These are phyloP conservation scores for Agaricales sp. DNA, from an alignment of 1,284 basidiomycete species.

Conservation along the genomic window DNA sequence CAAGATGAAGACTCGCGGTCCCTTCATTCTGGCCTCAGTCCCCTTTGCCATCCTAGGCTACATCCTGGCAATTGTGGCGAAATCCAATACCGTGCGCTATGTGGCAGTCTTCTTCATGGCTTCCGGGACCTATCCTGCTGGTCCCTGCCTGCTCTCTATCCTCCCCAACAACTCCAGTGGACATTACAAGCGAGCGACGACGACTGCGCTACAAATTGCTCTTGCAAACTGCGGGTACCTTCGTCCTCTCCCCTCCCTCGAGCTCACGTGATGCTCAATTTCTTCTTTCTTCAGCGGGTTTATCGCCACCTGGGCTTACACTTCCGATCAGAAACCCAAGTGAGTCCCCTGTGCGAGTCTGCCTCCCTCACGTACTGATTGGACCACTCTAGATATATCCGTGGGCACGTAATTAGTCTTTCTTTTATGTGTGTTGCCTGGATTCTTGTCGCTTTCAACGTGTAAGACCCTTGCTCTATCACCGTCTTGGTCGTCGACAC, in stretches of 20 bases:
- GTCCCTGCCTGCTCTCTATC: slow-evolving; percentile 48
- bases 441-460: slow-evolving; percentile 39
- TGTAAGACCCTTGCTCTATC: slow-evolving; percentile 29
- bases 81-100: slow-evolving; percentile 36
- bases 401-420: slow-evolving; percentile 44
- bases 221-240: slow-evolving; percentile 42
- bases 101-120: slow-evolving; percentile 50
- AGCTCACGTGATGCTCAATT: no score
- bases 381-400: slow-evolving; percentile 44
- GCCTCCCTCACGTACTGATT: not conserved
- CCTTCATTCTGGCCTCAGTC: slow-evolving; percentile 47
- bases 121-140: slow-evolving; percentile 45
- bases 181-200: slow-evolving; percentile 54
- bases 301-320: slow-evolving; percentile 51
- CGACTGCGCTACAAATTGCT: slow-evolving; percentile 45
- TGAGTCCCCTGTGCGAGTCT: slow-evolving; percentile 15
- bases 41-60: slow-evolving; percentile 48
- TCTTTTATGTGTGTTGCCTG: slow-evolving; percentile 41
- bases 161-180: slow-evolving; percentile 52
- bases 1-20: slow-evolving; percentile 42
- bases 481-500: not conserved
- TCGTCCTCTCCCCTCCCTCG: not conserved
- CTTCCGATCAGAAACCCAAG: slow-evolving; percentile 20
- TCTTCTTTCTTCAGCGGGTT: slow-evolving; percentile 45
- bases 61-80: slow-evolving; percentile 43